Conservation (phyloP, 306 rosid species). For the Begonia masoniana region DNA sequence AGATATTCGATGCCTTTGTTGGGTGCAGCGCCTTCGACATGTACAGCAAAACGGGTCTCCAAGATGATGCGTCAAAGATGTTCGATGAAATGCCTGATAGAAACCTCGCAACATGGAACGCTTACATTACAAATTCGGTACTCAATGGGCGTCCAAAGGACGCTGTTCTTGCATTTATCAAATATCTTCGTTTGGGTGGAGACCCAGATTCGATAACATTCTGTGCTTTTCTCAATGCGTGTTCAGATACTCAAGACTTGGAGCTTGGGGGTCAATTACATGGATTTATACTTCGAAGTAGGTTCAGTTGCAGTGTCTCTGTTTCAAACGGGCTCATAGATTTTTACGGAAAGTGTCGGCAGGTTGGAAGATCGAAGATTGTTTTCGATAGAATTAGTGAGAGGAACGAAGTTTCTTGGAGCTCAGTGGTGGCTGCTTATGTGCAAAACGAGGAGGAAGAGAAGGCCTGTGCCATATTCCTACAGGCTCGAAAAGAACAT, state of each 20-base stretch:
- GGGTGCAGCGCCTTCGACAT: conserved; percentile 79
- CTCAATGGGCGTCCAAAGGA: conserved; percentile 29
- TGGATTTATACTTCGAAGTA: conserved; percentile 36
- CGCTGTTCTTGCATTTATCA: conserved; percentile 33
- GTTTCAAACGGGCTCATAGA: conserved; percentile 66
- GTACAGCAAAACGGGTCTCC: conserved; percentile 50
- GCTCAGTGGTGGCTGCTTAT: conserved; percentile 55
- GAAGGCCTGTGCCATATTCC: conserved; percentile 58
- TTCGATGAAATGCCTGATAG: conserved; percentile 73
- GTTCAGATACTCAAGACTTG: conserved; percentile 34
- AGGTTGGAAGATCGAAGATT: conserved; percentile 32
- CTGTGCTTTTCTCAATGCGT: conserved; percentile 74
- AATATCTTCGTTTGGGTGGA: conserved; percentile 43
- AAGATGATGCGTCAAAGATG: conserved; percentile 40
- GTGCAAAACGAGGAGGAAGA: conserved; percentile 62
- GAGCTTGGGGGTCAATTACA: conserved; percentile 58
- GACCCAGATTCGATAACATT: conserved; percentile 51
- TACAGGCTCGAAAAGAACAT: conserved; percentile 36
- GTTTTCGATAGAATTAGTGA: conserved; percentile 35
- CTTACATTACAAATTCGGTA: conserved; percentile 70
- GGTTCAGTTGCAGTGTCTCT: conserved; percentile 37
- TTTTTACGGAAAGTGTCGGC: conserved; percentile 75
- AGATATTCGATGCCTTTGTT: conserved; percentile 54
- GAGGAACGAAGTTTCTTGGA: conserved; percentile 65
- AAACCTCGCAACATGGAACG: conserved; percentile 68